Evolutionary conservation across 2,329 filamentous ascomycete species (phyloP).

Genomic region (Dactylellina leptospora): DNA sequence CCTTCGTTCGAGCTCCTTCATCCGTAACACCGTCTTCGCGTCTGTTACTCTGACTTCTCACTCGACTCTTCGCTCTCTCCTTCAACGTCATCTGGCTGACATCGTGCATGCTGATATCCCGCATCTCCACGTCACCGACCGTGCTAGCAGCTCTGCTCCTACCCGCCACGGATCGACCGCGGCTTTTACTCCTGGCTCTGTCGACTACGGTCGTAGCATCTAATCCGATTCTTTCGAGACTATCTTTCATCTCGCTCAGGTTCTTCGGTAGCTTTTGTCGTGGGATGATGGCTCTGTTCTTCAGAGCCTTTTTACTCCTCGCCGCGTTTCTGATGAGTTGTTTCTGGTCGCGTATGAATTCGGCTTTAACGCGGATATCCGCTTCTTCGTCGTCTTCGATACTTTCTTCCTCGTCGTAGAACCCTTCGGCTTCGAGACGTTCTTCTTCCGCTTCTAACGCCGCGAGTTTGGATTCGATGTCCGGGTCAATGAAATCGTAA

Average conservation of each 20-base stretch:
- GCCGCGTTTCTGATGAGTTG: conserved; percentile 91
- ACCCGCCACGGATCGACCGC: conserved; percentile 75
- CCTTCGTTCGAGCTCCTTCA: conserved; percentile 74
- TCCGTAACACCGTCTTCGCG: conserved; percentile 79
- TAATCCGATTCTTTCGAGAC: conserved; percentile 83
- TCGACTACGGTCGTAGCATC: conserved; percentile 79
- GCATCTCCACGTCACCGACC: conserved; percentile 70
- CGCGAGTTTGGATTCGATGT: conserved; percentile 91
- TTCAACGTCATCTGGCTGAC: conserved; percentile 63
- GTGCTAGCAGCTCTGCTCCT: conserved; percentile 69
- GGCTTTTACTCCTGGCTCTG: conserved; percentile 76
- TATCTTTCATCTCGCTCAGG: conserved; percentile 84
- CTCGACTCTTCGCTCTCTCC: conserved; percentile 77
- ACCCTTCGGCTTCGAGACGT: conserved; percentile 86
- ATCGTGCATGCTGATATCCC: conserved; percentile 64
- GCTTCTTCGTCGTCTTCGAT: conserved; percentile 89
- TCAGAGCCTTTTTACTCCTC: conserved; percentile 93
- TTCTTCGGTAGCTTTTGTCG: conserved; percentile 78
- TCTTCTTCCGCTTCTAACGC: conserved; percentile 96
- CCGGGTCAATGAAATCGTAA: conserved; percentile 94
- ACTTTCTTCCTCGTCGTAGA: conserved; percentile 82
- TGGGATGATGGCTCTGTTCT: conserved; percentile 95
- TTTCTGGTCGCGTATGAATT: conserved; percentile 94
- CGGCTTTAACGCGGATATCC: conserved; percentile 88
- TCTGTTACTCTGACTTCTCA: conserved; percentile 70